Evolutionary conservation across 1,284 basidiomycete species (phyloP).

Genomic region (Ustilago trichophora): DNA sequence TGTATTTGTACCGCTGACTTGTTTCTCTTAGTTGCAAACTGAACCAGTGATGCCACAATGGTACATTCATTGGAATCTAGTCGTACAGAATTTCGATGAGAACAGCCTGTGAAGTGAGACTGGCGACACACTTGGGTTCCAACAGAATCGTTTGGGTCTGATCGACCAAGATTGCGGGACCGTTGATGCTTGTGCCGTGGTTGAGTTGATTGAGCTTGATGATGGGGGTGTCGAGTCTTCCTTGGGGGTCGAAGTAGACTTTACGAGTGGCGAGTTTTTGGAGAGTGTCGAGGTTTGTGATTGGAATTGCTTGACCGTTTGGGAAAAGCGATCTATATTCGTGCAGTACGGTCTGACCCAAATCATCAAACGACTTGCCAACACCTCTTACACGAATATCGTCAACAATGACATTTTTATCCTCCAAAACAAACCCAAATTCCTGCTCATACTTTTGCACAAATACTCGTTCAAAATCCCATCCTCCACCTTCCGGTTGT

Average conservation of each 20-base stretch:
- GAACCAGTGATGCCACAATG: no score
- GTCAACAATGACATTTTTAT: conserved; percentile 81
- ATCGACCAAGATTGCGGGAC: conserved; percentile 90
- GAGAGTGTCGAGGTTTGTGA: not conserved
- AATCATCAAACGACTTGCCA: conserved; percentile 85
- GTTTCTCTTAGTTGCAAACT: no score
- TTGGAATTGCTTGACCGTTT: conserved; percentile 24
- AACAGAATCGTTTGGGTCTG: conserved; percentile 90
- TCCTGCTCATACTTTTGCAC: conserved; percentile 67
- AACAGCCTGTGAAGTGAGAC: conserved; percentile 51
- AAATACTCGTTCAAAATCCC: conserved; percentile 84
- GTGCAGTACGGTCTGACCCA: conserved; percentile 81
- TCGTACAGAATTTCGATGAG: conserved; percentile 52
- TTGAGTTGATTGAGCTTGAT: conserved; percentile 76
- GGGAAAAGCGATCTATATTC: conserved; percentile 69
- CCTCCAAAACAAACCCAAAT: conserved; percentile 90
- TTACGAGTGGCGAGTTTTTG: conserved; percentile 69
- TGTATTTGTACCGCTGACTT: no score
- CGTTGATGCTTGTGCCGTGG: conserved; percentile 77
- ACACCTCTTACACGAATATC: conserved; percentile 84
- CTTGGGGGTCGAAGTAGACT: conserved; percentile 81
- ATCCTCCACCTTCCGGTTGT: conserved; percentile 71
- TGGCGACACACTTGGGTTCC: conserved; percentile 58
- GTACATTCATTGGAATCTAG: no score
- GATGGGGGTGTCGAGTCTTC: conserved; percentile 82